Percentiles rank a stretch among this genome's conserved stretches.
phyloP scores from a whole-genome alignment of 2,329 filamentous ascomycete species.

The Penicillium crustosum region DNA sequence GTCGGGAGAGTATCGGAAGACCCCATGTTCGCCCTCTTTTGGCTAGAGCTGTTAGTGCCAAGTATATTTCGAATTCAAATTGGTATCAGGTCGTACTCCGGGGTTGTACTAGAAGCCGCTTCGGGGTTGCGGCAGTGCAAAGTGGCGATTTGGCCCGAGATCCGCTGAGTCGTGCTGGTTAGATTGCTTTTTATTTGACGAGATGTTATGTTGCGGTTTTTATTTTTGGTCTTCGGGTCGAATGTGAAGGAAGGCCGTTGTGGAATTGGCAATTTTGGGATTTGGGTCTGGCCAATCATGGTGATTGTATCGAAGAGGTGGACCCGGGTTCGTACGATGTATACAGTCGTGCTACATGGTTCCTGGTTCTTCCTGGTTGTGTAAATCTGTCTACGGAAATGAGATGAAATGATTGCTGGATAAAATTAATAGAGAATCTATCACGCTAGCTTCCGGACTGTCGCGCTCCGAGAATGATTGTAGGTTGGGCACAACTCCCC shows the following conservation, averaged over 20 bases:
- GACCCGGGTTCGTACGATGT: conserved; percentile 3
- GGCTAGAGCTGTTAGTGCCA: neutral
- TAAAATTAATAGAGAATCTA: no score
- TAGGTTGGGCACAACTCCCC: neutral
- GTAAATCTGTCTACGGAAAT: neutral
- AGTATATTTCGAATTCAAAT: conserved; percentile 8
- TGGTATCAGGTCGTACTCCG: conserved; percentile 5
- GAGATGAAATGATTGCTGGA: neutral
- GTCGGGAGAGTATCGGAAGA: conserved; percentile 35
- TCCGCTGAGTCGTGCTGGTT: neutral
- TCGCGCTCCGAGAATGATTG: neutral
- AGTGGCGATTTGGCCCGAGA: neutral
- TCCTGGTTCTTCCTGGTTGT: neutral
- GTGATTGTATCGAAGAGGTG: neutral
- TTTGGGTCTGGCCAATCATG: conserved; percentile 18
- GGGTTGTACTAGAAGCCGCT: conserved; percentile 8
- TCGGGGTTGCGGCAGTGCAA: neutral
- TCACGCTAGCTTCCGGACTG: neutral
- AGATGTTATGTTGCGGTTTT: conserved; percentile 1
- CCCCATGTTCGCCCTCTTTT: conserved; percentile 25
- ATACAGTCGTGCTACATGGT: conserved; percentile 1
- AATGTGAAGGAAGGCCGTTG: conserved; percentile 2
- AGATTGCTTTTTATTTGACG: neutral
- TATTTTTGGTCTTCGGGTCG: neutral
- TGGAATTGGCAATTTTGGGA: conserved; percentile 16